Base-by-base conservation (phyloP, 306 rosid species). In the Hippophae gyantsensis region DNA sequence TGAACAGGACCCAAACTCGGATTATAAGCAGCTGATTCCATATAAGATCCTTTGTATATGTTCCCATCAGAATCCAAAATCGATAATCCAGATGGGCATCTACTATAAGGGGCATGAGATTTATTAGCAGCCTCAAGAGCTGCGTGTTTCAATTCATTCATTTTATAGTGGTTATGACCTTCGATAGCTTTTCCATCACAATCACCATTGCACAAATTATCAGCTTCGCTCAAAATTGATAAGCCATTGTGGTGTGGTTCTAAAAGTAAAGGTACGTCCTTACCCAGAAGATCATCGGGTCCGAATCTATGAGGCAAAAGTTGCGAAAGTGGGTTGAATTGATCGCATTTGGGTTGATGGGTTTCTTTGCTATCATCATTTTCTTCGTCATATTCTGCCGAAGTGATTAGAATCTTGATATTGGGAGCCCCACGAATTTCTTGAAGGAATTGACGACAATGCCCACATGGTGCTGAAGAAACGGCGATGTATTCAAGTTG, bases 381-480 rank as follows among this genome's bases (percentile, higher is more conserved):
- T 3, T 79, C 66, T 0, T 9, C 54, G 8, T 9, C 59, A 32
- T 45, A 11, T 3, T 79, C 66, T 0, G 14, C 42, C 11, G 84
- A 76, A 48, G 92, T 69, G 11, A 92, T 48, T 27, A 83, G 81
- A 76, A 92, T 49, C 52, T 85, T 43, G 49, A 85, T 64, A 7
- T 83, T 75, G 3, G 58, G 48, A 1, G 98, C 83, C 9, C 59
- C 48, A 12, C 96, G 95, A 50, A 87, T 68, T 72, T 92, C 96
- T 18, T 92, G 98, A 71, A 83, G 53, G 71, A 92, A 92, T 58
- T 92, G 96, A 44, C 96, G 95, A 81, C 96, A 87, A 78, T 88
- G 95, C 68, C 96, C 96, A 44, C 99, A 92, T 2, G 99, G 99
- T 7, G 96, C 88, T 67, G 93, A 74, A 61, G 96, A 88, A 41